Base-by-base conservation (phyloP, 1,284 basidiomycete species). In the Leccinum angustisporum region DNA sequence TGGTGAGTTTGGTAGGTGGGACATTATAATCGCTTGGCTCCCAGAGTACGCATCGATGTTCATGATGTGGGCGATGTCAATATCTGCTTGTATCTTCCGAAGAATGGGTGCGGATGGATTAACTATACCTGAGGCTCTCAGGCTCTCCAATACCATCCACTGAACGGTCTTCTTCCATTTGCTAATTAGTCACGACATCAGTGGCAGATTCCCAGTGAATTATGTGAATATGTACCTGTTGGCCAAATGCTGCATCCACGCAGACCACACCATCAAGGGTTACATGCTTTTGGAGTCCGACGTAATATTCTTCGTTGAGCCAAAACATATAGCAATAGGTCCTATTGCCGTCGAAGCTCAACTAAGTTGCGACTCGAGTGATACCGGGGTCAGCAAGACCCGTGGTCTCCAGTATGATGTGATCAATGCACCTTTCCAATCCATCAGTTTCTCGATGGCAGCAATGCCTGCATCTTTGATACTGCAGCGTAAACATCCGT, bases 401-500 rank as follows among this genome's bases (percentile, higher is more conserved):
- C 0, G 95, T 97, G 1, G 95, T 92, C 77, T 98, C 95, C 6
- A 98, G 82, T 40, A 98, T 78, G 62, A 97, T 96, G 75, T 97
- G 91, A 75, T 97, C 95, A 69, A 97, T 3, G 86, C 85, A 27
- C 91, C 92, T 69, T 90, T 92, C 63, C 84, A 83, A 67, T 81
- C 80, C 92, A 88, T 92, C 63, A 97, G 81, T 70, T 92, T 91
- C 73, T 97, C 93, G 57, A 98, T 96, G 2, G 95, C 93, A 31
- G 94, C 92, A 1, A 92, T 84, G 1, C 95, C 95, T 14, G 86
- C 82, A 74, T 97, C 95, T 71, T 96, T 95, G 77, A 97, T 91
- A 61, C 92, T 94, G 75, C 95, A 98, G 75, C 95, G 97, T 25
- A 98, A 76, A 75, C 95, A 97, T 10, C 95, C 95, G 73, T 98